Conservation (phyloP, 1,284 basidiomycete species). For the Hymenochaete sp. region DNA sequence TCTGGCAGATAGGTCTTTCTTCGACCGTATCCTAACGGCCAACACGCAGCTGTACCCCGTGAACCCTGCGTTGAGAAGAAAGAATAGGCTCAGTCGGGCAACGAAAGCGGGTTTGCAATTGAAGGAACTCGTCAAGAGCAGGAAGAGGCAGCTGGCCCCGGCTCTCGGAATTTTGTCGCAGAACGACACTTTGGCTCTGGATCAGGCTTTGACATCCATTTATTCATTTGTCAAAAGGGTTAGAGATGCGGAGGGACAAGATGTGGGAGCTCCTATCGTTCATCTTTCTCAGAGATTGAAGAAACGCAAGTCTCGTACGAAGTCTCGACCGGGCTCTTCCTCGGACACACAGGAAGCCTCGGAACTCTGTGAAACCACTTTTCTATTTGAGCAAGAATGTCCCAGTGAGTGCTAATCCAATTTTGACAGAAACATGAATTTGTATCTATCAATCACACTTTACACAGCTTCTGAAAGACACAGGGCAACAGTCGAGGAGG, state of each 20-base stretch:
- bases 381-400: constrained; percentile 52
- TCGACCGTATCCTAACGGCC: constrained; percentile 19
- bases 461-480: constrained; percentile 59
- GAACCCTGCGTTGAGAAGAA: constrained; percentile 26
- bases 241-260: background rate
- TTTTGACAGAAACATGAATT: constrained; percentile 19
- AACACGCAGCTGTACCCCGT: constrained; percentile 23
- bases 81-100: constrained; percentile 44
- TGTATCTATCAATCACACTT: background rate
- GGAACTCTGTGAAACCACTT: constrained; percentile 41
- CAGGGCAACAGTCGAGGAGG: constrained; percentile 56
- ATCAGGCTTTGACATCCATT: constrained; percentile 61
- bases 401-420: constrained; percentile 52
- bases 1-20: background rate
- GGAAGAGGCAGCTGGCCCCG: constrained; percentile 59
- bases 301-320: constrained; percentile 23
- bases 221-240: constrained; percentile 36
- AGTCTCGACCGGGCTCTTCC: constrained; percentile 5
- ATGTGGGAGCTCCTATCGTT: too few species aligned
- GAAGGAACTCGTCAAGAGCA: constrained; percentile 59
- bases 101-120: constrained; percentile 62
- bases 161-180: constrained; percentile 56
- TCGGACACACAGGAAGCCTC: too few species aligned
- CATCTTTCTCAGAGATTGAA: constrained; percentile 22
- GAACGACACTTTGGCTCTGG: constrained; percentile 59